Percentiles rank a stretch among this genome's conserved stretches.
Evolutionary conservation across 2,329 filamentous ascomycete species (phyloP).

Genomic region (Pseudofabraea citricarpa): DNA sequence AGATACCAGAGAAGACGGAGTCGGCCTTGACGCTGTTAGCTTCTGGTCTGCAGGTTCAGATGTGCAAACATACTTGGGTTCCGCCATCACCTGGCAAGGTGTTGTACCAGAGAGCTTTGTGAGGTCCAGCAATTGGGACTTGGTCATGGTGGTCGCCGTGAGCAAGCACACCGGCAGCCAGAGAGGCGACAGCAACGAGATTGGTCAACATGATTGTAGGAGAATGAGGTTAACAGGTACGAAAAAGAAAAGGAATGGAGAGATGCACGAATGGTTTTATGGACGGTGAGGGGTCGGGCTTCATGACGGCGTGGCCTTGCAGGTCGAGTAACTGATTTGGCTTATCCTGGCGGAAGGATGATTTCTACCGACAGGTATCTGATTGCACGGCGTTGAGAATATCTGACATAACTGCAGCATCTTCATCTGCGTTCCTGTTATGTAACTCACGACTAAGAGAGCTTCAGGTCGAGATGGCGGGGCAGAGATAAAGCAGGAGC

Average conservation of each 20-base stretch:
- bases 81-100: slow-evolving; percentile 77
- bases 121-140: slow-evolving; percentile 50
- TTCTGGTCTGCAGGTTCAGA: background rate
- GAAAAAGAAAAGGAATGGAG: slow-evolving; percentile 1
- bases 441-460: slow-evolving; percentile 7
- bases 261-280: slow-evolving; percentile 10
- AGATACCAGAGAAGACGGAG: slow-evolving; percentile 84
- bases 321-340: slow-evolving; percentile 5
- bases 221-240: slow-evolving; percentile 1
- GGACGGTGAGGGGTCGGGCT: slow-evolving; percentile 11
- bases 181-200: slow-evolving; percentile 16
- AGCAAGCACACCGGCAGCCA: slow-evolving; percentile 69
- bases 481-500: slow-evolving; percentile 9
- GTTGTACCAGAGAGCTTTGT: slow-evolving; percentile 77
- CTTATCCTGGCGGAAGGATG: slow-evolving; percentile 8
- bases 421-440: slow-evolving; percentile 6
- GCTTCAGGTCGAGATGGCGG: slow-evolving; percentile 4
- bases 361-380: background rate
- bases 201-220: slow-evolving; percentile 21
- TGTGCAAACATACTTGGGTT: slow-evolving; percentile 56
- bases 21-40: slow-evolving; percentile 55
- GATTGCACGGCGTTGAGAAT: background rate
- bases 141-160: slow-evolving; percentile 77
- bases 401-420: background rate
- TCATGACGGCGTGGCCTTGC: slow-evolving; percentile 16